Base-by-base conservation (phyloP, 306 rosid genomes). In the Senna siamea region DNA sequence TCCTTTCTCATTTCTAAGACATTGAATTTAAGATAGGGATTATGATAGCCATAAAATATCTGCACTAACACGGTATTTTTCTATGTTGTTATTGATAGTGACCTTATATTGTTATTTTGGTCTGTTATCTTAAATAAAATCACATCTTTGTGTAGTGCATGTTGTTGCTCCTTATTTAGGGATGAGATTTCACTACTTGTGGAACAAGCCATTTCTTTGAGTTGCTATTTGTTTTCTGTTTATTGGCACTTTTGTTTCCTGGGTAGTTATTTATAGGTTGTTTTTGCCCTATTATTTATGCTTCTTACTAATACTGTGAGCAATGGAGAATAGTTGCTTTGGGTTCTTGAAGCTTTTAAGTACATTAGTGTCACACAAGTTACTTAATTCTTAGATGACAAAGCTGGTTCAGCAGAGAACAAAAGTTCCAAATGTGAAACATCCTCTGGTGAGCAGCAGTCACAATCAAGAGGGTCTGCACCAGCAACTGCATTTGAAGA, bases 351-450 rank as follows among this genome's bases (percentile, higher is more conserved):
- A 61, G 23, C 32, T 82, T 74, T 47, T 28, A 69, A 65, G 38
- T 69, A 20, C 64, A 1, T 50, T 68, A 23, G 54, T 65, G 78
- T 83, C 37, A 55, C 75, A 22, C 58, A 8, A 53, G 23, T 81
- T 8, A 50, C 63, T 48, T 74, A 66, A 81, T 85, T 77, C 57
- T 58, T 72, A 84, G 97, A 85, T 82, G 90, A 80, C 74, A 88
- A 85, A 63, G 71, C 90, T 65, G 87, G 85, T 53, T 52, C 85
- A 9, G 65, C 81, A 13, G 97, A 84, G 81, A 81, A 85, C 74
- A 83, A 81, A 72, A 57, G 19, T 52, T 34, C 88, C 69, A 85
- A 86, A 69, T 61, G 77, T 67, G 96, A 86, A 80, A 52, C 89
- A 15, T 73, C 90, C 13, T 80, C 97, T 69, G 85, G 77, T 66